A percentile compares a stretch with the other conserved stretches of the same genome.
phyloP scores from a whole-genome alignment of 140 eudicot genomes.

The Stevia rebaudiana region DNA sequence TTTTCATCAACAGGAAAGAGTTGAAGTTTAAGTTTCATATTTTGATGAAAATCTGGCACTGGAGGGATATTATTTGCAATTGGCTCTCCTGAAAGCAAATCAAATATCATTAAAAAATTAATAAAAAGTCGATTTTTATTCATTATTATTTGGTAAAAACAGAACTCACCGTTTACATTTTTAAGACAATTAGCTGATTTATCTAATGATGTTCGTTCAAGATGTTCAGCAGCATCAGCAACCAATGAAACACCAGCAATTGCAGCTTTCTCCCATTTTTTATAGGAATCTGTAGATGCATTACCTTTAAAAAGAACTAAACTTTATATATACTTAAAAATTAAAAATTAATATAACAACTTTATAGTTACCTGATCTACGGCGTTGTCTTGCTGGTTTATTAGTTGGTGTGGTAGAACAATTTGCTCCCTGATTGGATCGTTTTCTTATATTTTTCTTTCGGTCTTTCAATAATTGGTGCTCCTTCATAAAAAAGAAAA shows the following conservation, averaged over 20 bases:
- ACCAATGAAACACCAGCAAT: conserved; percentile 98
- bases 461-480: conserved; percentile 78
- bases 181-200: conserved; percentile 37
- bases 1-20: conserved; percentile 76
- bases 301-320: conserved; percentile 26
- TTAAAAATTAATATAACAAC: not conserved
- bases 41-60: conserved; percentile 35
- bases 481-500: conserved; percentile 44
- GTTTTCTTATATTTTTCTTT: conserved; percentile 48
- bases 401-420: conserved; percentile 38
- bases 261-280: conserved; percentile 99
- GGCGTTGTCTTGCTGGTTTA: conserved; percentile 52
- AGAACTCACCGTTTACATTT: too few relatives aligned
- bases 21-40: conserved; percentile 73
- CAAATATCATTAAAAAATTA: too few relatives aligned
- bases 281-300: conserved; percentile 64
- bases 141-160: too few relatives aligned
- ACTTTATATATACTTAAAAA: not conserved
- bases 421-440: conserved; percentile 51
- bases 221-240: conserved; percentile 98
- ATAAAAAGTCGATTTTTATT: too few relatives aligned
- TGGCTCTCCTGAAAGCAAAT: conserved; percentile 40
- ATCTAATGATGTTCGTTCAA: conserved; percentile 60
- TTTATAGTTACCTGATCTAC: conserved; percentile 47
- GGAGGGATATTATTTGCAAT: conserved; percentile 28